Conservation (phyloP, 805 yeast species). For the Ogataea haglerorum region DNA sequence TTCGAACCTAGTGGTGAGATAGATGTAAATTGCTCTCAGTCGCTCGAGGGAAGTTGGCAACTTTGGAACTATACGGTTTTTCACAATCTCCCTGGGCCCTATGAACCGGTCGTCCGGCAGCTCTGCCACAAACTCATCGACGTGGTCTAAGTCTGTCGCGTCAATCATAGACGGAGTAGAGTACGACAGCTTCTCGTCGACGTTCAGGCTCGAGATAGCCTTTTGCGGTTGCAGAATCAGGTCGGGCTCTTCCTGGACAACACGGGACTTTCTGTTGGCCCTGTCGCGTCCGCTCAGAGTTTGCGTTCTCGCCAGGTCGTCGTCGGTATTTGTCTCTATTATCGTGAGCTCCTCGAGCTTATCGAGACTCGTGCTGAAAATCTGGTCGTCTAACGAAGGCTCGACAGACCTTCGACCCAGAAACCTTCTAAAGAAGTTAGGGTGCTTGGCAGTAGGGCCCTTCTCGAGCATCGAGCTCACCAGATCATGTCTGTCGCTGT, state of each 20-base stretch:
- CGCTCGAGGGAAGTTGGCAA: conserved; percentile 54
- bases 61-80: conserved; percentile 49
- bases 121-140: conserved; percentile 41
- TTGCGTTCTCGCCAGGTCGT: conserved; percentile 67
- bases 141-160: conserved; percentile 33
- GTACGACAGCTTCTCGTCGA: conserved; percentile 37
- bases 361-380: conserved; percentile 21
- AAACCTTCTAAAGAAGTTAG: conserved; percentile 45
- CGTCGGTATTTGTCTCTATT: conserved; percentile 1
- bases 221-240: conserved; percentile 62
- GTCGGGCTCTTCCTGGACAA: conserved; percentile 56
- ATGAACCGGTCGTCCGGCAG: conserved; percentile 38
- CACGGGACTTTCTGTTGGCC: conserved; percentile 63
- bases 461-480: conserved; percentile 43
- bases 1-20: conserved; percentile 58
- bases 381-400: conserved; percentile 33
- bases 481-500: conserved; percentile 26
- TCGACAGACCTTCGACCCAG: conserved; percentile 34
- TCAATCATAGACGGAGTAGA: conserved; percentile 17
- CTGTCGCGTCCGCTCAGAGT: conserved; percentile 67
- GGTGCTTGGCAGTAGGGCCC: conserved; percentile 38
- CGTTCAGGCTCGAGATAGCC: conserved; percentile 41
- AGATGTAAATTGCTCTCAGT: conserved; percentile 60
- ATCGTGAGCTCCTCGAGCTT: conserved; percentile 31
- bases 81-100: conserved; percentile 53